Percentiles rank a stretch among this genome's conserved stretches.
Evolutionary conservation across 495 filamentous ascomycete species (phyloP).

Genomic region (Mytilinidion resinicola): DNA sequence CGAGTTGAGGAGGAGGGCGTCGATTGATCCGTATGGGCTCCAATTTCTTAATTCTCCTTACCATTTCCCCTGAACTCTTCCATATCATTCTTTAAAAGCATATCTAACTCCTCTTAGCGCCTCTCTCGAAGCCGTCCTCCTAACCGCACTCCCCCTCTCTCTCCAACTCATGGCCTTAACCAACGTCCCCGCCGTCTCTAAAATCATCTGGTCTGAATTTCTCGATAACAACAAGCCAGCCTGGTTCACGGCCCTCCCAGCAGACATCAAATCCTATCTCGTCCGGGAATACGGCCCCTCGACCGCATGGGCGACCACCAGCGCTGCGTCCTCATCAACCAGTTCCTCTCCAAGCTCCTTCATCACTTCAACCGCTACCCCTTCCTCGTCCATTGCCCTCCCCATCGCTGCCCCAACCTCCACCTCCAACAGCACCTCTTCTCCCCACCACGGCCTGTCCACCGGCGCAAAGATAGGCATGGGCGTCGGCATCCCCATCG

Average conservation of each 20-base stretch:
- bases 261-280: conserved; percentile 24
- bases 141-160: conserved; percentile 21
- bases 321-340: not conserved
- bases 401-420: not conserved
- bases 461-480: conserved; percentile 16
- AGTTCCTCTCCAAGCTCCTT: not conserved
- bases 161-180: conserved; percentile 21
- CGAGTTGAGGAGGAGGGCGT: too few species aligned
- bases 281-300: conserved; percentile 17
- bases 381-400: not conserved
- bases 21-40: not conserved
- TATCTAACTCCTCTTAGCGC: not conserved
- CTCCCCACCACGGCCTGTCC: not conserved
- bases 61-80: too few species aligned
- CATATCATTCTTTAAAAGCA: too few species aligned
- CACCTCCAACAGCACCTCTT: not conserved
- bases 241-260: conserved; percentile 22
- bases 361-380: not conserved
- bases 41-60: too few species aligned
- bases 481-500: conserved; percentile 20
- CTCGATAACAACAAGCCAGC: conserved; percentile 21
- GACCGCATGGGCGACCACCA: conserved; percentile 12
- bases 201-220: conserved; percentile 20
- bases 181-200: conserved; percentile 21
- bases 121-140: conserved; percentile 20